Percentiles rank a stretch among this genome's conserved stretches.
These are phyloP conservation scores for Penicillium crystallinum DNA, from an alignment of 495 filamentous ascomycete genomes.

Conservation along the genomic window DNA sequence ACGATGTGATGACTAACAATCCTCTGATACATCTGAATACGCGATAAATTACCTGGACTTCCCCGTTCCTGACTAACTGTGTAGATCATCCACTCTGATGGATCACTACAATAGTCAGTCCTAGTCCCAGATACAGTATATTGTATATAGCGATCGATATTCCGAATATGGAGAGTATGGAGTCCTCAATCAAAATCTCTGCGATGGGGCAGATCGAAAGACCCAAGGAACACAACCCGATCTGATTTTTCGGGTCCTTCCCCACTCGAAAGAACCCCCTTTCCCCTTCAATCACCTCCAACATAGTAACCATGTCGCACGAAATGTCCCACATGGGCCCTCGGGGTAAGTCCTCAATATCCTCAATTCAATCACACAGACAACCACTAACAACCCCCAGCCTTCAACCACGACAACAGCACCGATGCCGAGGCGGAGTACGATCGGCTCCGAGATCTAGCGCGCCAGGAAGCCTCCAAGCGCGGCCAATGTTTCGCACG, in stretches of 20 bases:
- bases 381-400: conserved; percentile 37
- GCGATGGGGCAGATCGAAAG: background rate
- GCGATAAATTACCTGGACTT: background rate
- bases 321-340: conserved; percentile 60
- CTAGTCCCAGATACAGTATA: no score
- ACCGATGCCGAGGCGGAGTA: conserved; percentile 76
- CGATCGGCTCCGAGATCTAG: conserved; percentile 81
- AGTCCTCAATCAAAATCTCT: background rate
- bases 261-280: conserved; percentile 4
- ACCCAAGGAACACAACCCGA: background rate
- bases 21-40: background rate
- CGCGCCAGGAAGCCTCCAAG: conserved; percentile 70
- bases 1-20: background rate
- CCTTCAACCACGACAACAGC: conserved; percentile 73
- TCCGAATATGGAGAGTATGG: no score
- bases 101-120: no score
- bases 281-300: background rate
- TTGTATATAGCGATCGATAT: no score
- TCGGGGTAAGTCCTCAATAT: conserved; percentile 24
- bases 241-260: conserved; percentile 14
- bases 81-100: background rate
- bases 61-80: no score
- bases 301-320: conserved; percentile 47
- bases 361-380: background rate
- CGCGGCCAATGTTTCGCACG: conserved; percentile 67